These are phyloP conservation scores for Zelopaecilomyces penicillatus DNA, from an alignment of 2,329 filamentous ascomycete species.

Conservation along the genomic window DNA sequence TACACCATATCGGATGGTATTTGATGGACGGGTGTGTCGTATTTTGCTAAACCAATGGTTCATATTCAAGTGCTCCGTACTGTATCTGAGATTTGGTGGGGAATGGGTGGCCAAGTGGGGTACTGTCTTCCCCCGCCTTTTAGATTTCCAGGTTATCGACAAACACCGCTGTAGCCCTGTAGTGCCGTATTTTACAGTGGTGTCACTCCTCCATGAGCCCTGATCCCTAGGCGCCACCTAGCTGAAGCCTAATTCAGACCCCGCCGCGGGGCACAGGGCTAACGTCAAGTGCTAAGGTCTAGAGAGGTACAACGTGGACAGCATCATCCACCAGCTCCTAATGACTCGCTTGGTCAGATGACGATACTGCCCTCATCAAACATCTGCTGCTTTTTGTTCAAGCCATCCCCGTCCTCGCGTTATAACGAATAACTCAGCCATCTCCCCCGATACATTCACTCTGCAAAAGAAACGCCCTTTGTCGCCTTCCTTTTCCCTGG, in stretches of 20 bases:
- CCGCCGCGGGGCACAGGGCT: conserved; percentile 15
- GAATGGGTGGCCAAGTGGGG: too few species aligned
- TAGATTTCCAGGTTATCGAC: too few species aligned
- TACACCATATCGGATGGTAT: conserved; percentile 25
- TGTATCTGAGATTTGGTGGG: too few species aligned
- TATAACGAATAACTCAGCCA: background rate
- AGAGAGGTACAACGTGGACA: conserved; percentile 2
- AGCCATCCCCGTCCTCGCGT: background rate
- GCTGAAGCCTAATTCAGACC: conserved; percentile 3
- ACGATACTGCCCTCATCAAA: conserved; percentile 6
- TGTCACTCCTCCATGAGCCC: too few species aligned
- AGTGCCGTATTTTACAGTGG: too few species aligned
- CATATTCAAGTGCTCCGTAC: too few species aligned
- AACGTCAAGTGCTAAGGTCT: too few species aligned
- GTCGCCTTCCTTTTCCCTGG: too few species aligned
- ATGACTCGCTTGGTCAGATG: conserved; percentile 15
- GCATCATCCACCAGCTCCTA: conserved; percentile 15
- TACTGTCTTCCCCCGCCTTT: too few species aligned
- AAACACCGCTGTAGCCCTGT: too few species aligned
- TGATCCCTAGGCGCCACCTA: too few species aligned
- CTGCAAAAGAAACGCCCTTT: background rate
- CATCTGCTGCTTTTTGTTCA: conserved; percentile 1
- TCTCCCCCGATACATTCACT: background rate
- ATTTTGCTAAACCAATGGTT: too few species aligned
- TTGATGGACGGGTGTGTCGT: background rate